These are phyloP conservation scores for Peronospora destructor DNA, from an alignment of 352 stramenopile species.

Conservation along the genomic window DNA sequence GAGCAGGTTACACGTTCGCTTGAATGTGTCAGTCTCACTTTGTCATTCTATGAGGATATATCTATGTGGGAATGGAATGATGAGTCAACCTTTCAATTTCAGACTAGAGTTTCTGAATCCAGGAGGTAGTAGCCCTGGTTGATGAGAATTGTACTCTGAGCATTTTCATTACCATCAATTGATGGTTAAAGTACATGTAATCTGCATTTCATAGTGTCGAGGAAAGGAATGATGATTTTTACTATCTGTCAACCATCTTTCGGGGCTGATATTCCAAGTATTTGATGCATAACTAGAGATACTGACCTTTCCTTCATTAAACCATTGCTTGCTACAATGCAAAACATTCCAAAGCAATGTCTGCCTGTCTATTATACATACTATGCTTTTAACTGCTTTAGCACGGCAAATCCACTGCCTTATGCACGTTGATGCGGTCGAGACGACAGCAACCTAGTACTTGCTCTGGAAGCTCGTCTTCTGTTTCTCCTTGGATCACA, in stretches of 20 bases:
- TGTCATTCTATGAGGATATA: no score
- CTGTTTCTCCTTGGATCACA: conserved; percentile 80
- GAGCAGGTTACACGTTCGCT: background rate
- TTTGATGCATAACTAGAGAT: conserved; percentile 76
- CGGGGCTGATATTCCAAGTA: conserved; percentile 83
- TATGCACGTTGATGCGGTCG: conserved; percentile 59
- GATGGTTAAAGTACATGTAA: no score
- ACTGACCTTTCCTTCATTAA: conserved; percentile 59
- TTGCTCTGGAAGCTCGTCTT: conserved; percentile 83
- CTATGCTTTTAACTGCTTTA: conserved; percentile 4
- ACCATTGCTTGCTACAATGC: background rate
- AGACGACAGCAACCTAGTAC: conserved; percentile 80
- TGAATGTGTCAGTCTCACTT: no score
- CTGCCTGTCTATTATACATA: background rate
- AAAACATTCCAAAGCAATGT: no score
- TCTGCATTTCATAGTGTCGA: background rate
- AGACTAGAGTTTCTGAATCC: conserved; percentile 90
- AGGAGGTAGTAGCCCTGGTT: conserved; percentile 82
- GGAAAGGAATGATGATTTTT: conserved; percentile 71
- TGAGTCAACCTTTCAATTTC: conserved; percentile 78
- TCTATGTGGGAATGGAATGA: conserved; percentile 62
- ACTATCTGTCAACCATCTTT: conserved; percentile 87
- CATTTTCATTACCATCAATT: conserved; percentile 29
- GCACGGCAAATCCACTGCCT: conserved; percentile 47
- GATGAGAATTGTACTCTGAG: conserved; percentile 67